These are phyloP conservation scores for Cutaneotrichosporon cavernicola DNA, from an alignment of 1,284 basidiomycete genomes.

Conservation along the genomic window DNA sequence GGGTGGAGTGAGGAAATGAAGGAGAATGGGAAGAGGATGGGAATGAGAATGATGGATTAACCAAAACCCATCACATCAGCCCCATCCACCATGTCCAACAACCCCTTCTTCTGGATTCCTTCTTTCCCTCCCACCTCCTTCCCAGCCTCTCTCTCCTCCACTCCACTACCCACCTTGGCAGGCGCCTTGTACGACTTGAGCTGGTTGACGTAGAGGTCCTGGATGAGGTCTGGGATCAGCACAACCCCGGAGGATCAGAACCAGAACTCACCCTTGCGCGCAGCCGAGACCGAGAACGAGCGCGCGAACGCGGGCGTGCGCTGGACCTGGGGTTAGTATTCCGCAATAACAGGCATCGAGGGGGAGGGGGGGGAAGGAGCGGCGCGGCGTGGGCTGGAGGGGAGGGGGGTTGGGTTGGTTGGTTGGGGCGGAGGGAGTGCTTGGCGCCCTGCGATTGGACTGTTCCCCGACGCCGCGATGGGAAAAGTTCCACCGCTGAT, in stretches of 20 bases:
- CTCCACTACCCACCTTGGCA: slow-evolving; percentile 43
- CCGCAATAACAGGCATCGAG: neutral
- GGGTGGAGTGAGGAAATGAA: neutral
- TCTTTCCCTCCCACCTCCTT: neutral
- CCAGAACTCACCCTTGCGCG: slow-evolving; percentile 65
- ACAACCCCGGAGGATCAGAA: neutral
- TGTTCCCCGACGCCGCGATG: neutral
- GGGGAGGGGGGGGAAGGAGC: neutral
- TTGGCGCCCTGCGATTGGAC: slow-evolving; percentile 1
- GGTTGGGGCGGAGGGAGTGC: neutral
- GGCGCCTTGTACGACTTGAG: slow-evolving; percentile 81
- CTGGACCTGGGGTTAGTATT: slow-evolving; percentile 32
- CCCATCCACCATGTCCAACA: neutral
- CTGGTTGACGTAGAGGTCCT: slow-evolving; percentile 87
- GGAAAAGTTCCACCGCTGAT: neutral
- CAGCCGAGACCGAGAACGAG: slow-evolving; percentile 64
- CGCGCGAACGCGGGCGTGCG: slow-evolving; percentile 42
- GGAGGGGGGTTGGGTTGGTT: neutral
- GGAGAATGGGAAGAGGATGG: neutral
- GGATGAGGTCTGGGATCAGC: slow-evolving; percentile 70
- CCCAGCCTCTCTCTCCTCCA: neutral
- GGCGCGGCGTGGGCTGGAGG: neutral
- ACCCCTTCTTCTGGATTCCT: no score
- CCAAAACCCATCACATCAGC: neutral
- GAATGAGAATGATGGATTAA: slow-evolving; percentile 23